A percentile compares a stretch with the other conserved stretches of the same genome.
phyloP scores from a whole-genome alignment of 805 yeast genomes.

The Debaryomyces castellii region DNA sequence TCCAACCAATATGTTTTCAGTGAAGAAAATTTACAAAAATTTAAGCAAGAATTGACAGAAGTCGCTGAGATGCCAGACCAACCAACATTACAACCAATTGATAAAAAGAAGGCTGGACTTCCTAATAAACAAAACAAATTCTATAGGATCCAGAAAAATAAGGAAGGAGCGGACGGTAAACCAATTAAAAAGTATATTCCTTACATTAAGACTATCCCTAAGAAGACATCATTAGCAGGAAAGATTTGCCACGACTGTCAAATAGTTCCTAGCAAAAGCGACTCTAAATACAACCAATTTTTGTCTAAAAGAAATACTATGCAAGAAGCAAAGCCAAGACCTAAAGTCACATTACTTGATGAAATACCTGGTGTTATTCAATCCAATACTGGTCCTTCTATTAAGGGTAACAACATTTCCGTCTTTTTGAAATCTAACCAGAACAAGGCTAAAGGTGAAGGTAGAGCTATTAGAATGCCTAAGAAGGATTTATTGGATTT shows the following conservation, averaged over 20 bases:
- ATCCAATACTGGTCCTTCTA: conserved; percentile 82
- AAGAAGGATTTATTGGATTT: conserved; percentile 86
- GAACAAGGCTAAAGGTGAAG: conserved; percentile 55
- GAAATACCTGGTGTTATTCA: conserved; percentile 87
- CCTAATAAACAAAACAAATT: conserved; percentile 19
- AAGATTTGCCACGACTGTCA: conserved; percentile 91
- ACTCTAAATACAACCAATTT: conserved; percentile 66
- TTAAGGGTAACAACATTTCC: conserved; percentile 65
- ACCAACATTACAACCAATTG: conserved; percentile 44
- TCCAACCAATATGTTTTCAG: conserved; percentile 84
- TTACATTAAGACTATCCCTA: conserved; percentile 83
- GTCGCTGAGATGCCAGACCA: conserved; percentile 53
- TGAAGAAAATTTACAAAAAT: conserved; percentile 74
- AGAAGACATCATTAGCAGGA: conserved; percentile 82
- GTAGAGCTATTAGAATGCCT: conserved; percentile 92
- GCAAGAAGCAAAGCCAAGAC: conserved; percentile 50
- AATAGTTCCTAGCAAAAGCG: conserved; percentile 74
- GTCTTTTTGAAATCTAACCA: conserved; percentile 53
- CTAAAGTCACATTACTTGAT: conserved; percentile 67
- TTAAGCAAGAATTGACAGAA: conserved; percentile 50
- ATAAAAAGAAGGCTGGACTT: conserved; percentile 15
- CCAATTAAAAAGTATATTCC: conserved; percentile 56
- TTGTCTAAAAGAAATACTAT: conserved; percentile 51
- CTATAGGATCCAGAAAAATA: conserved; percentile 33
- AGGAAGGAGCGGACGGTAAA: conserved; percentile 17